Evolutionary conservation across 768 basidiomycete genomes (phyloP), one percentile per base, ranked within the genome.

Genomic region (Boletus insuetus): DNA sequence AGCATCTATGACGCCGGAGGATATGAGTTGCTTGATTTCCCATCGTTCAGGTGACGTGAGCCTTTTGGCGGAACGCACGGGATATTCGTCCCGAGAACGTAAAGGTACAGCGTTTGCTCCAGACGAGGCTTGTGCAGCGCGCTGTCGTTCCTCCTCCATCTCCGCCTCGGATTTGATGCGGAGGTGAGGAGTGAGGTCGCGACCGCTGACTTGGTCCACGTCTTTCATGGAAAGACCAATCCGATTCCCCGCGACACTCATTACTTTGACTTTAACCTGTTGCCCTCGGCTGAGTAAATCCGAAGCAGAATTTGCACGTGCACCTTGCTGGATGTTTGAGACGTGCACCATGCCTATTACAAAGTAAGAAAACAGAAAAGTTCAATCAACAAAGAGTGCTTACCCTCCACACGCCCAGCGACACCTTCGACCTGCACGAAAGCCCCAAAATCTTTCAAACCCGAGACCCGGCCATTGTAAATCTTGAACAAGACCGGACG

Each of bases 11-110:
- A 86, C 91, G 41, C 97, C 97, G 31, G 94, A 97, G 1, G 97
- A 91, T 52, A 98, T 97, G 53, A 99, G 83, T 69, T 98, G 97
- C 72, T 98, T 98, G 73, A 99, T 95, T 76, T 99, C 97, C 94
- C 97, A 99, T 29, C 97, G 85, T 72, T 99, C 97, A 2, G 97
- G 97, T 8, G 91, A 94, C 1, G 95, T 95, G 54, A 98, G 76
- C 16, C 96, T 83, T 66, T 94, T 94, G 0, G 94, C 92, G 3
- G 89, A 91, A 32, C 86, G 83, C 16, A 85, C 80, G 43, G 64
- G 77, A 73, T 59, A 80, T 58, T 69, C 73, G 68, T 69, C 81
- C 69, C 61, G 82, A 64, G 66, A 82, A 71, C 77, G 79, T 16
- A 98, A 77, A 3, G 95, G 92, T 20, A 95, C 78, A 16, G 94